These are phyloP conservation scores for Saccharomycopsis vini DNA, from an alignment of 805 yeast genomes.

Conservation along the genomic window DNA sequence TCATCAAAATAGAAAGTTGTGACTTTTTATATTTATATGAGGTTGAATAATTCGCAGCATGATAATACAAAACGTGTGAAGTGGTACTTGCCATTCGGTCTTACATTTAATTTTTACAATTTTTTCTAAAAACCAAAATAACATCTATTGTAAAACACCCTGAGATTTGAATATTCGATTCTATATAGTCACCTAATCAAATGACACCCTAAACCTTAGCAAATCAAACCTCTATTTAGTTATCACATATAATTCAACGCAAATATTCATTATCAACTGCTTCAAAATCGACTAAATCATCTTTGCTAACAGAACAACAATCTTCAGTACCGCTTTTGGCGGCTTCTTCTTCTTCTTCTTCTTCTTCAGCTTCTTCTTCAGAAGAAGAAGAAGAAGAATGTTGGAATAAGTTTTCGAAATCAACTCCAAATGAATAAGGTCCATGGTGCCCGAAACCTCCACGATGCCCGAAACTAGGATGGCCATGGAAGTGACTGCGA, in stretches of 20 bases:
- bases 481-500: neutral
- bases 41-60: no score
- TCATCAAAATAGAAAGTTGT: no score
- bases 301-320: neutral
- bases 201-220: neutral
- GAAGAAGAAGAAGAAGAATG: no score
- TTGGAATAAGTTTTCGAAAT: no score
- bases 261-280: no score
- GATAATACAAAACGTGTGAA: no score
- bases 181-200: neutral
- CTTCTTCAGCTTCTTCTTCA: no score
- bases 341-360: neutral
- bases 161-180: neutral
- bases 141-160: neutral
- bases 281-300: no score
- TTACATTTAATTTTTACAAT: neutral
- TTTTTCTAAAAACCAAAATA: no score
- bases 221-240: neutral
- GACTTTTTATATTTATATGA: no score
- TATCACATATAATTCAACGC: no score
- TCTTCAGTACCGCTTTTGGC: neutral
- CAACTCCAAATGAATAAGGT: neutral
- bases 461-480: neutral
- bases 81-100: neutral
- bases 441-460: neutral